Conservation (phyloP, 306 rosid genomes). For the Senna tora region DNA sequence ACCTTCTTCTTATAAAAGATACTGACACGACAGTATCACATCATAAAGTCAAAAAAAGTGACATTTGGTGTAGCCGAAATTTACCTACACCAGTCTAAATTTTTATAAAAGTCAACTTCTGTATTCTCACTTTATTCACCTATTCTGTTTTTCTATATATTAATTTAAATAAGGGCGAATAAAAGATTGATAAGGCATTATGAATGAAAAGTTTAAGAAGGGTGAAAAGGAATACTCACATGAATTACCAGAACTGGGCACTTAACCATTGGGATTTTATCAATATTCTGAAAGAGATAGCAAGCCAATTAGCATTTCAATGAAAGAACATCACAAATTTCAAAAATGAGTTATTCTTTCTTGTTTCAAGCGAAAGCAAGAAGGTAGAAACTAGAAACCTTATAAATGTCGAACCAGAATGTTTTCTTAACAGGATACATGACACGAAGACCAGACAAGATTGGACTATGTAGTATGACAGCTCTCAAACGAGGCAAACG, state of each 20-base stretch:
- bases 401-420: conserved; percentile 76
- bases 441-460: conserved; percentile 70
- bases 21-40: background rate
- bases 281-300: conserved; percentile 57
- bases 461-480: conserved; percentile 65
- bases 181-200: background rate
- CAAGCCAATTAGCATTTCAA: conserved; percentile 19
- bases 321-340: background rate
- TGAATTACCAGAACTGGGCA: conserved; percentile 71
- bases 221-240: conserved; percentile 47
- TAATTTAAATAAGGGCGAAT: background rate
- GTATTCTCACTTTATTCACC: conserved; percentile 4
- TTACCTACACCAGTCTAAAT: background rate
- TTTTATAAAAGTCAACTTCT: background rate
- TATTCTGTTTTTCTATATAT: background rate
- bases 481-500: conserved; percentile 59
- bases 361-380: background rate
- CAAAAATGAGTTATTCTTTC: background rate
- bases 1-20: background rate
- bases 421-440: conserved; percentile 67
- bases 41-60: conserved; percentile 10
- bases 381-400: conserved; percentile 44
- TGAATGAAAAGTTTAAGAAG: background rate
- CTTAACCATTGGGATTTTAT: conserved; percentile 58
- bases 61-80: background rate